Base-by-base conservation (phyloP, 139 green algal species). In the Zygnema cylindricum region DNA sequence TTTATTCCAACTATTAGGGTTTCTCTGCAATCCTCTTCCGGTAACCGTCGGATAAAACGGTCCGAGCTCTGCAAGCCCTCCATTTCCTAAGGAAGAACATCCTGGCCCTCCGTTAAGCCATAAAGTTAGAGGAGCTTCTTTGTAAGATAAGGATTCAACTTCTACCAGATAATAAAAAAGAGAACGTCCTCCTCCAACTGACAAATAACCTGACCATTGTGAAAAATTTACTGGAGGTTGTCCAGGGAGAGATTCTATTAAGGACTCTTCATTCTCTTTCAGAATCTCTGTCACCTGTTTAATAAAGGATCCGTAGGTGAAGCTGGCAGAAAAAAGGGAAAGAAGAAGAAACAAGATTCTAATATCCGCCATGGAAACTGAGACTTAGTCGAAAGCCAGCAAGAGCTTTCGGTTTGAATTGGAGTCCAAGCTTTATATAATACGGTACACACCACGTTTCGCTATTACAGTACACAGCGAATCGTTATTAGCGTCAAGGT, bases 11-110 rank as follows among this genome's bases (percentile, higher is more conserved):
- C 91, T 38, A 69, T 94, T 93, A 1, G 92, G 89, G 88, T 98
- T 98, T 69, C 49, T 23, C 35, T 94, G 77, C 0, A 95, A 88
- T 23, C 42, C 54, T 1, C 43, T 39, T 3, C 85, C 85, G 1
- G 69, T 85, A 0, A 55, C 79, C 1, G 83, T 88, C 0, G 96
- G 95, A 36, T 94, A 96, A 73, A 93, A 98, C 7, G 96, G 96
- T 0, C 96, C 96, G 35, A 98, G 89, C 93, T 98, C 96, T 0
- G 76, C 92, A 89, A 98, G 86, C 21, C 86, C 35, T 0, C 88
- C 88, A 11, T 95, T 95, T 0, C 94, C 96, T 0, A 98, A n/a
- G 42, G 91, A 95, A 30, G 94, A 96, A 92, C 96, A 98, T 57
- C 96, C 96, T 1, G 96, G 96, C 30, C 96, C 96, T 90, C 83